Conservation (phyloP, 2,329 filamentous ascomycete genomes). For the Knufia petricola region DNA sequence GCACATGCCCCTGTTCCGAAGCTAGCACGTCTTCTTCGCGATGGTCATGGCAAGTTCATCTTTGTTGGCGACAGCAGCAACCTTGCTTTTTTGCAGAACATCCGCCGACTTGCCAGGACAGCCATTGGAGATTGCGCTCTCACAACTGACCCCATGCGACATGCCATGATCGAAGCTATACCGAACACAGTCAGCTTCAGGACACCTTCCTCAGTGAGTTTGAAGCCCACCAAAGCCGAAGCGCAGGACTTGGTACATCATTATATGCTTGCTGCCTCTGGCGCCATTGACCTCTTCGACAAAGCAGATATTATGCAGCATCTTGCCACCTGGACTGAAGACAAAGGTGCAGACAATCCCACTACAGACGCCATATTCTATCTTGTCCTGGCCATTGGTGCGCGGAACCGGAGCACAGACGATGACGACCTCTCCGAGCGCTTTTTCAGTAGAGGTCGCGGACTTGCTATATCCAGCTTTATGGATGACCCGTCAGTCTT, state of each 20-base stretch:
- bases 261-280: constrained; percentile 39
- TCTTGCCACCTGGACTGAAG: constrained; percentile 31
- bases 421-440: constrained; percentile 36
- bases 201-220: not conserved
- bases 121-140: constrained; percentile 35
- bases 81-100: constrained; percentile 44
- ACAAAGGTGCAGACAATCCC: constrained; percentile 25
- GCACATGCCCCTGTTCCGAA: constrained; percentile 31
- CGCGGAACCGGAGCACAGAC: constrained; percentile 31
- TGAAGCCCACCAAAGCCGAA: constrained; percentile 30
- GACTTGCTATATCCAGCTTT: constrained; percentile 37
- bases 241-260: constrained; percentile 34
- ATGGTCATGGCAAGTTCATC: constrained; percentile 45
- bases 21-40: constrained; percentile 39
- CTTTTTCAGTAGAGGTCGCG: constrained; percentile 39
- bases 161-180: constrained; percentile 32
- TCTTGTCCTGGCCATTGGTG: constrained; percentile 42
- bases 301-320: constrained; percentile 34
- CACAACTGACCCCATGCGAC: constrained; percentile 32
- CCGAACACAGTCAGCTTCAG: constrained; percentile 11
- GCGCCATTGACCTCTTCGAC: constrained; percentile 41
- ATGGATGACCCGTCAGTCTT: constrained; percentile 41
- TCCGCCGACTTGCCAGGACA: constrained; percentile 41
- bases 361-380: constrained; percentile 41
- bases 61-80: constrained; percentile 47